These are phyloP conservation scores for Arthrobotrys sphaeroides DNA, from an alignment of 2,329 filamentous ascomycete species.

Conservation along the genomic window DNA sequence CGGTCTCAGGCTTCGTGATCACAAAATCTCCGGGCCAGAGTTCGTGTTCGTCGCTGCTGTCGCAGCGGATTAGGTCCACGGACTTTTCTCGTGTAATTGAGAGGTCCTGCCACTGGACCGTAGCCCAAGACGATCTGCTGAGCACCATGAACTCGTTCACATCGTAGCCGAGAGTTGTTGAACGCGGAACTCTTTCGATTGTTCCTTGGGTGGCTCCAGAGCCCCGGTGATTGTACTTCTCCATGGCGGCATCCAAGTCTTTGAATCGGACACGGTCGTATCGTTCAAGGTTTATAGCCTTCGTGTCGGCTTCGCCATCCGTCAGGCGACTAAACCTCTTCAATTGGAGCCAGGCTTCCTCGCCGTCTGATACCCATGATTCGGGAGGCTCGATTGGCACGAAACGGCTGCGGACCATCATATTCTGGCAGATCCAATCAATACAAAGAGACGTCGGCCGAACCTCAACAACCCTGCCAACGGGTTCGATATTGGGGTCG, in stretches of 20 bases:
- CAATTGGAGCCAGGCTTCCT: constrained; percentile 62
- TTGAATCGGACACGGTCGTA: constrained; percentile 67
- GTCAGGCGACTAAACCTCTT: constrained; percentile 58
- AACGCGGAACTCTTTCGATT: constrained; percentile 63
- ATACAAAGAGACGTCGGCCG: constrained; percentile 64
- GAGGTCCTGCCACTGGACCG: constrained; percentile 70
- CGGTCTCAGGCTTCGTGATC: constrained; percentile 62
- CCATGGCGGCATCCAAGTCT: constrained; percentile 65
- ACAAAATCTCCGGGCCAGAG: constrained; percentile 70
- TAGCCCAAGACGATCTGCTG: constrained; percentile 65
- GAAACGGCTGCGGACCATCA: constrained; percentile 58
- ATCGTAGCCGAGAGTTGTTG: constrained; percentile 67
- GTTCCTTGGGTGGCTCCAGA: constrained; percentile 60
- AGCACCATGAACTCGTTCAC: constrained; percentile 68
- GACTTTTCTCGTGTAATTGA: constrained; percentile 64
- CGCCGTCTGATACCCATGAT: constrained; percentile 62
- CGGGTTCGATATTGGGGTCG: constrained; percentile 64
- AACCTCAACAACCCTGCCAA: constrained; percentile 67
- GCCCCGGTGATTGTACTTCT: constrained; percentile 65
- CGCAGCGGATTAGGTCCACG: constrained; percentile 65
- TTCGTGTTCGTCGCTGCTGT: constrained; percentile 67
- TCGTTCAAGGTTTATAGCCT: constrained; percentile 55
- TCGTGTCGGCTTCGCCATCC: constrained; percentile 58
- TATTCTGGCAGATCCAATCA: constrained; percentile 66
- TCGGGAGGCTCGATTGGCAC: constrained; percentile 59